Conservation (phyloP, 495 filamentous ascomycete genomes). For the Annulohypoxylon moriforme region DNA sequence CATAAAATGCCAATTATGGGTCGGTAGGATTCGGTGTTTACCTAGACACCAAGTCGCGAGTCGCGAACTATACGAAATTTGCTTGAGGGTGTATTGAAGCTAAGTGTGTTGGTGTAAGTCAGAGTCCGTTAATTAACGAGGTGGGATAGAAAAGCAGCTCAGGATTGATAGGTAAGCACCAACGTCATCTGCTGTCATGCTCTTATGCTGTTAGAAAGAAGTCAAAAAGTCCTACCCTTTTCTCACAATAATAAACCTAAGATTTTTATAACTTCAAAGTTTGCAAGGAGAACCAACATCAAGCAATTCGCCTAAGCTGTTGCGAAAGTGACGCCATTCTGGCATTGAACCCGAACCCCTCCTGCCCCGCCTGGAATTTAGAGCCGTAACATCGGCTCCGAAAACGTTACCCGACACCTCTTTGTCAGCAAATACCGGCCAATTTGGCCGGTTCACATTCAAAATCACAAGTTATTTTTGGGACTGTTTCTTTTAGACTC, state of each 20-base stretch:
- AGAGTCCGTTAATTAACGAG: no score
- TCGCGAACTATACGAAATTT: no score
- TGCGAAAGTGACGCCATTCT: slow-evolving; percentile 30
- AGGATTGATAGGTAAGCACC: no score
- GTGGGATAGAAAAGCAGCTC: no score
- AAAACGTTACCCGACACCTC: neutral
- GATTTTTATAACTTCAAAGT: neutral
- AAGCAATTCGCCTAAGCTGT: slow-evolving; percentile 13
- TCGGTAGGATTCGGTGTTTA: neutral
- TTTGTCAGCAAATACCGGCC: slow-evolving; percentile 6
- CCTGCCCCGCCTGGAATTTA: slow-evolving; percentile 23
- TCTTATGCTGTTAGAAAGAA: no score
- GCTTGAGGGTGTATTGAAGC: no score
- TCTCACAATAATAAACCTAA: no score
- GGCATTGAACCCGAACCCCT: slow-evolving; percentile 31
- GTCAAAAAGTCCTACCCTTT: no score
- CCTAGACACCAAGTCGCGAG: no score
- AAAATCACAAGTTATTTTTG: neutral
- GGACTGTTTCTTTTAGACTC: slow-evolving; percentile 17
- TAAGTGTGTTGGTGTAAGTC: no score
- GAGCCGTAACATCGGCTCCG: slow-evolving; percentile 21
- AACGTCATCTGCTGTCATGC: no score
- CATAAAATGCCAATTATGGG: slow-evolving; percentile 20
- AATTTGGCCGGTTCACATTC: neutral
- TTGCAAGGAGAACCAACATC: neutral